phyloP scores from a whole-genome alignment of 2,329 filamentous ascomycete species.

The Cladosporium sp. region DNA sequence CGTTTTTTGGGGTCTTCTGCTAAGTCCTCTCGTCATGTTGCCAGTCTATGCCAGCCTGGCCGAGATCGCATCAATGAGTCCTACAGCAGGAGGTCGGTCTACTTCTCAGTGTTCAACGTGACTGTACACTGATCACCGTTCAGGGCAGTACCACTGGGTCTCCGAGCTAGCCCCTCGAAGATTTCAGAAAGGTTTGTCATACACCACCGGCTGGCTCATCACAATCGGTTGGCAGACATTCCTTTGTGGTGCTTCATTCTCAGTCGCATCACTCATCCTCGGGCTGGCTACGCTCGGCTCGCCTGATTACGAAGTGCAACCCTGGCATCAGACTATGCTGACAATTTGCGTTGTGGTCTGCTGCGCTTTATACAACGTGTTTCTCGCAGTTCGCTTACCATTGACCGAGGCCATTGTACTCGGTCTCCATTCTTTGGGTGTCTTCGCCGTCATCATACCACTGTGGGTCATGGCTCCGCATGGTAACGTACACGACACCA shows the following conservation, averaged over 20 bases:
- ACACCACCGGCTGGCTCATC: conserved; percentile 30
- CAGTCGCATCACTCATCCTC: neutral
- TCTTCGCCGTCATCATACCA: conserved; percentile 26
- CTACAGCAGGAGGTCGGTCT: neutral
- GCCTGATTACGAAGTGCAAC: conserved; percentile 21
- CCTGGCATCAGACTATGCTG: conserved; percentile 28
- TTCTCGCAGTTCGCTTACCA: conserved; percentile 30
- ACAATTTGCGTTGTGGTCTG: conserved; percentile 35
- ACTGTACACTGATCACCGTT: neutral
- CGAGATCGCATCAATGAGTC: conserved; percentile 17
- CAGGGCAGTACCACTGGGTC: conserved; percentile 29
- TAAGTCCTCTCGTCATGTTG: conserved; percentile 10
- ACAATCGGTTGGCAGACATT: conserved; percentile 24
- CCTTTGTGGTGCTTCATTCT: conserved; percentile 38
- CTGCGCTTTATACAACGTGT: conserved; percentile 26
- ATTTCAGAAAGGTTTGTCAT: conserved; percentile 24
- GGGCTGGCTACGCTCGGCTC: neutral
- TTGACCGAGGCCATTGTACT: conserved; percentile 36
- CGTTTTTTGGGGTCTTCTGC: conserved; percentile 19
- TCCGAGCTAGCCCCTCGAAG: conserved; percentile 28
- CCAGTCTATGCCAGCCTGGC: conserved; percentile 20
- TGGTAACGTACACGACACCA: neutral
- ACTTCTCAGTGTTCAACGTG: neutral
- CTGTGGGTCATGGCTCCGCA: conserved; percentile 24
- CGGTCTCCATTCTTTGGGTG: conserved; percentile 25